Evolutionary conservation across 257 asterid species (phyloP), one percentile per base, ranked within the genome.

Genomic region (Voacanga thouarsii): DNA sequence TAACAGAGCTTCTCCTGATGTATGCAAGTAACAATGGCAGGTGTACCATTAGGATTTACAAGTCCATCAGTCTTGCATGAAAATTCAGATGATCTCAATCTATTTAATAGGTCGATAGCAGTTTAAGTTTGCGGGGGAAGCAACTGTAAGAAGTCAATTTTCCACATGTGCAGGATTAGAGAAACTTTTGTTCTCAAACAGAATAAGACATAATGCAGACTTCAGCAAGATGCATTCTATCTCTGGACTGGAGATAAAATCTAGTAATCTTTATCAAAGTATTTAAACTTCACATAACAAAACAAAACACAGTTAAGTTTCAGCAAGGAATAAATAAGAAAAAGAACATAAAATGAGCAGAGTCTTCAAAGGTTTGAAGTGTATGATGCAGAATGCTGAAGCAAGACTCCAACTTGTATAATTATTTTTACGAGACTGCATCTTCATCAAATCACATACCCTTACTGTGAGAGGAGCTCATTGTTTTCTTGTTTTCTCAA

Each of bases 401-500:
- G 65, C 65, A 59, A n/a, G 1, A 7, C 14, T 7, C 0, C 33
- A 59, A n/a, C 4, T 59, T 59, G 11, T 5, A 24, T 55, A 19
- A 24, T 8, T 24, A 77, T 0, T 75, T 47, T 14, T 26, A 18
- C 28, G 1, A 49, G 49, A 49, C n/a, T 5, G 18, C 19, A n/a
- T 12, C 5, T 44, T 33, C 10, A 12, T 37, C 49, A 53, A 33
- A 33, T 53, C 50, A 49, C 16, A 50, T 43, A 12, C 60, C n/a
- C 75, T 1, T 47, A 68, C 44, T 39, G 64, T 28, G 18, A 50
- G 65, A 57, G 78, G 65, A 57, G 78, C n/a, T 59, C 53, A 47
- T 47, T 75, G 45, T 16, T 30, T 9, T 24, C n/a, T 51, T 60
- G 21, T 16, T 41, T n/a, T 15, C 24, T 1, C 37, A 12, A 43